Base-by-base conservation (phyloP, 2,329 filamentous ascomycete species). In the Cladosporium oxysporum region DNA sequence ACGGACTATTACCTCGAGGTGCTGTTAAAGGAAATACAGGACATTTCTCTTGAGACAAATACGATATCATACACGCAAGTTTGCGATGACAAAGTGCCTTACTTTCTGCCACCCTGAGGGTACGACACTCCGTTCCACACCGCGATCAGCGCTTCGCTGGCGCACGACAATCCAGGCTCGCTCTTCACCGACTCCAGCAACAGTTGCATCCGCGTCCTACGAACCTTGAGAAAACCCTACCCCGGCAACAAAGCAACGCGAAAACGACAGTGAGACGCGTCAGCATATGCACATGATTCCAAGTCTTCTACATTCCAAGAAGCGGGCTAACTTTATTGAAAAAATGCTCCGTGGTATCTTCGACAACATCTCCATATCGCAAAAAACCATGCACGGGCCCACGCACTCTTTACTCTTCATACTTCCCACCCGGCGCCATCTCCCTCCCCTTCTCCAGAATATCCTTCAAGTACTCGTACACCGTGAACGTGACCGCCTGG, bases 401-500 rank as follows among this genome's bases (percentile, higher is more conserved):
- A 3, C 23, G 1, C 23, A 26, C 23, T 26, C 23, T 26, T 11
- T 79, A 84, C 75, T 84, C 82, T 74, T 84, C 82, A 68, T 83
- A 83, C 58, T 78, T 71, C n/a, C 78, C 79, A 28, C 79, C 82
- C 3, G 80, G 79, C 33, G 81, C 62, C 76, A 81, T 78, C 3
- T 84, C 82, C 68, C 82, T 71, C 4, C 76, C 71, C 73, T 77
- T 82, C 75, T 85, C 82, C 52, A 84, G 70, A 5, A 83, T 71
- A n/a, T 76, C 78, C 74, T 83, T 83, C 66, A 84, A 69, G 65
- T 82, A 84, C 70, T 84, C 82, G 67, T 84, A 84, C 21, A 84
- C 82, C 21, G 82, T 89, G 72, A 90, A 90, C 2, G 88, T 90
- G 53, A 90, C 88, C 21, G 88, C 95, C 83, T 99, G 95, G 57